Percentiles rank a stretch among this genome's conserved stretches.
phyloP scores from a whole-genome alignment of 352 stramenopile species.

The Albugo laibachii region DNA sequence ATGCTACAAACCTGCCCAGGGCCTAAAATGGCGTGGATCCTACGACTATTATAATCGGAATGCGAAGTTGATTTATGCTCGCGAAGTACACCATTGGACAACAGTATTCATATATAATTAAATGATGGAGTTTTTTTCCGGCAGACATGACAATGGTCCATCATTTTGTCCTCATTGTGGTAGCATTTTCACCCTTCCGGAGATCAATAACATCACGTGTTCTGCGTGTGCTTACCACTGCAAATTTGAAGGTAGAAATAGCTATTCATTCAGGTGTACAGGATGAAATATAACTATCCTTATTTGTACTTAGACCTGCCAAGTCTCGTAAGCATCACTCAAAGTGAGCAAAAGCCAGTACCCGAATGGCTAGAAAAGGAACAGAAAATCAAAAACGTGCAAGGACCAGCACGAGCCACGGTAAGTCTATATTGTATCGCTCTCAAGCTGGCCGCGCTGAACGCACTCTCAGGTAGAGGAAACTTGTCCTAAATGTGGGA shows the following conservation, averaged over 20 bases:
- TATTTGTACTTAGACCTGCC: constrained; percentile 32
- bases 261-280: background rate
- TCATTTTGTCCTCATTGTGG: constrained; percentile 79
- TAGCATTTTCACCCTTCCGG: constrained; percentile 72
- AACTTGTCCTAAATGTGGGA: constrained; percentile 93
- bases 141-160: constrained; percentile 12
- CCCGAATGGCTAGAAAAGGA: constrained; percentile 67
- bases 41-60: too few species aligned
- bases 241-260: constrained; percentile 45
- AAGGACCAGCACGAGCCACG: constrained; percentile 76
- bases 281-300: background rate
- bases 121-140: background rate
- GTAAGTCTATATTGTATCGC: constrained; percentile 7
- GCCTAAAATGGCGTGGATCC: too few species aligned
- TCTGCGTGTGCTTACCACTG: constrained; percentile 70
- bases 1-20: too few species aligned
- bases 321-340: constrained; percentile 51
- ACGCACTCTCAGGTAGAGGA: constrained; percentile 73
- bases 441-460: background rate
- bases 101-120: too few species aligned
- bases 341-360: constrained; percentile 49
- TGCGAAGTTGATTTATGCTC: too few species aligned
- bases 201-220: constrained; percentile 78
- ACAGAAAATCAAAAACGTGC: constrained; percentile 61
- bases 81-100: too few species aligned